Base-by-base conservation (phyloP, 257 asterid species). In the Gentiana dahurica region DNA sequence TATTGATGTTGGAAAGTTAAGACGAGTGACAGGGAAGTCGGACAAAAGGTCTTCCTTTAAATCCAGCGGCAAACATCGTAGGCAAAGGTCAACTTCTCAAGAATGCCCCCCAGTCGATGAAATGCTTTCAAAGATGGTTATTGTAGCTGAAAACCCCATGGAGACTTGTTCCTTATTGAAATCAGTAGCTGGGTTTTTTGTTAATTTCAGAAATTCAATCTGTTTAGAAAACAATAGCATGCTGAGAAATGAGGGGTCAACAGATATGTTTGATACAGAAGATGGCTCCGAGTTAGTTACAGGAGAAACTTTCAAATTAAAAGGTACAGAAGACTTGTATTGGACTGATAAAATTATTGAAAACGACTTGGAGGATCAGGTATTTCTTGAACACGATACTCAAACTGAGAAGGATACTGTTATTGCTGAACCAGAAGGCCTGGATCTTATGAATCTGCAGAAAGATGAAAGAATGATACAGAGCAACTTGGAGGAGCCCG, bases 281-380 rank as follows among this genome's bases (percentile, higher is more conserved):
- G 66, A 65, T 4, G 54, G 65, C 48, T 49, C 59, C 63, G 36
- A 59, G 58, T 36, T 47, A 53, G 77, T 55, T 34, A 57, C 65
- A 59, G 41, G 59, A 44, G 73, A 67, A 64, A 53, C 63, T 24
- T 41, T 48, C 64, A 79, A 53, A 49, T 12, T 41, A 61, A 71
- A 59, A 55, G 86, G 86, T 59, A 60, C 58, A 3, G 67, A 79
- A 51, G 90, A 81, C 73, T 70, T 83, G 0, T 81, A 77, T 70
- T 87, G 94, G 94, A 79, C 86, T 1, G 90, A 81, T 64, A 74
- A 80, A 71, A 67, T 73, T 44, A 80, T 80, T 41, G 73, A 76
- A 57, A 52, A 60, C 57, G 48, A 66, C 65, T 63, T 70, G 24
- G 80, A 64, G 51, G 82, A 74, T 54, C 83, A 24, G 38, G 70